phyloP scores from a whole-genome alignment of 2,329 filamentous ascomycete genomes.

The Xenosphaeropsis pyriputrescens region DNA sequence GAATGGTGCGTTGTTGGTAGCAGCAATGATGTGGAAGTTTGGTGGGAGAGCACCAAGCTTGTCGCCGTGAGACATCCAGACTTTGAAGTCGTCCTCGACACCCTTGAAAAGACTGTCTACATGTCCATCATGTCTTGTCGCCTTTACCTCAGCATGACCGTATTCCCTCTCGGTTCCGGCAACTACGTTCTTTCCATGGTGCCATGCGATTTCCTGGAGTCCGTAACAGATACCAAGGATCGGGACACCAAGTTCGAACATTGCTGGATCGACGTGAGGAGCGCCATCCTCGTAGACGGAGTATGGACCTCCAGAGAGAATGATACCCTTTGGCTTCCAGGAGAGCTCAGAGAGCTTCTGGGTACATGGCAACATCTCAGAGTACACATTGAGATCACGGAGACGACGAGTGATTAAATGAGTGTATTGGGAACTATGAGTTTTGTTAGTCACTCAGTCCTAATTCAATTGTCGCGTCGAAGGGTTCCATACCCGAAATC shows the following conservation, averaged over 20 bases:
- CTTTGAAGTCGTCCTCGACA: conserved; percentile 52
- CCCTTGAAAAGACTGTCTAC: conserved; percentile 70
- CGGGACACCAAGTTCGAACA: conserved; percentile 61
- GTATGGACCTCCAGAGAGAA: conserved; percentile 55
- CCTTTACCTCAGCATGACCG: conserved; percentile 51
- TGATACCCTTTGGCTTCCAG: conserved; percentile 74
- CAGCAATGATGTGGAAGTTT: conserved; percentile 59
- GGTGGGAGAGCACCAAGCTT: conserved; percentile 65
- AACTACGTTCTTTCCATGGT: conserved; percentile 49
- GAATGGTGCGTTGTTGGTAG: conserved; percentile 60
- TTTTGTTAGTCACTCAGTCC: too few relatives aligned
- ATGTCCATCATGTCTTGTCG: conserved; percentile 41
- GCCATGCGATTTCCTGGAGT: conserved; percentile 60
- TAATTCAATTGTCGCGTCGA: too few relatives aligned
- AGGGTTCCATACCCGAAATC: conserved; percentile 39
- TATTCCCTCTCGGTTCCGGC: conserved; percentile 51
- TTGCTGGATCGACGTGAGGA: conserved; percentile 66
- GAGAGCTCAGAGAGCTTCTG: conserved; percentile 63
- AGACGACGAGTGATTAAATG: conserved; percentile 65
- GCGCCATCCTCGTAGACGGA: conserved; percentile 72
- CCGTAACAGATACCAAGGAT: conserved; percentile 31
- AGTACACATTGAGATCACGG: conserved; percentile 67
- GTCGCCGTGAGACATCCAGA: conserved; percentile 84
- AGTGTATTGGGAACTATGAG: conserved; percentile 44
- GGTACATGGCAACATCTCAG: conserved; percentile 80